These are phyloP conservation scores for Bolboschoenus planiculmis DNA, from an alignment of 176 grass and related monocot species.

Conservation along the genomic window DNA sequence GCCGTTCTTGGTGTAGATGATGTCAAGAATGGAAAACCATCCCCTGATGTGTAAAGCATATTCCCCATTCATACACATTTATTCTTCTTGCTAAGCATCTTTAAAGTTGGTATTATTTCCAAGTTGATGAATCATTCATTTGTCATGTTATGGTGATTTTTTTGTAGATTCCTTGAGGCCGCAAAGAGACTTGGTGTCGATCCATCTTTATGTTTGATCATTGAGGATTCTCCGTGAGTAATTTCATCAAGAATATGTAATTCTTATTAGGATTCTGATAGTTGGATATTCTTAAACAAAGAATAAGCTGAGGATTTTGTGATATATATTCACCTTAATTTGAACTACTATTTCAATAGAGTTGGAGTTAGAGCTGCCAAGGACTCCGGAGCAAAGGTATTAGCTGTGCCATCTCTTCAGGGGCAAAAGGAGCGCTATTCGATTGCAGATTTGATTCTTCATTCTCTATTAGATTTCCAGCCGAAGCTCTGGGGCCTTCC, in stretches of 20 bases:
- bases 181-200: slow-evolving; percentile 62
- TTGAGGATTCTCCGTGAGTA: slow-evolving; percentile 77
- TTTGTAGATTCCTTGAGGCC: slow-evolving; percentile 69
- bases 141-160: not conserved
- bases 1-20: slow-evolving; percentile 81
- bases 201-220: slow-evolving; percentile 61
- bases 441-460: slow-evolving; percentile 57
- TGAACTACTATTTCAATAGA: slow-evolving; percentile 23
- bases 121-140: not conserved
- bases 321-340: slow-evolving; percentile 24
- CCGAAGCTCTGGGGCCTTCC: slow-evolving; percentile 78
- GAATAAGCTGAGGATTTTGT: not conserved
- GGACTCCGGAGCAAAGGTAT: slow-evolving; percentile 66
- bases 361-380: slow-evolving; percentile 77
- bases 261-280: not conserved
- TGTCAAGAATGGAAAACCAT: slow-evolving; percentile 75
- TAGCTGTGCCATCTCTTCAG: slow-evolving; percentile 87
- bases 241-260: not conserved
- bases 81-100: not conserved
- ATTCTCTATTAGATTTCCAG: slow-evolving; percentile 78
- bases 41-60: slow-evolving; percentile 60
- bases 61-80: slow-evolving; percentile 2
- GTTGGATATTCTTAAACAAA: not conserved
- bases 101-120: not conserved
- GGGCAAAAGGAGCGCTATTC: slow-evolving; percentile 49